Base-by-base conservation (phyloP, 2,329 filamentous ascomycete genomes). In the Xylariomycetidae sp. region DNA sequence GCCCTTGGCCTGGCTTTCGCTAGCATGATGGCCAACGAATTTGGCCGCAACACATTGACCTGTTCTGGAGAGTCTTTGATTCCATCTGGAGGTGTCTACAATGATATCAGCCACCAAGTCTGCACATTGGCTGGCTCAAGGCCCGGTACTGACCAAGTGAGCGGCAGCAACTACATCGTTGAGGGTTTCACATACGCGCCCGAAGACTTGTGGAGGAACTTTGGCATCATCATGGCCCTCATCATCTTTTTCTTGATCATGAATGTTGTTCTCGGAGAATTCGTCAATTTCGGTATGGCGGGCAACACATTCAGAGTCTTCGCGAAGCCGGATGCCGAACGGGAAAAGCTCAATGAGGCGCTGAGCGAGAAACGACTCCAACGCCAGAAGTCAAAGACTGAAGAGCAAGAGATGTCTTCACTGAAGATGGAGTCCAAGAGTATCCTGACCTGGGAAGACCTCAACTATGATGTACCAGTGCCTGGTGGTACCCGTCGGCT, bases 21-120 rank as follows among this genome's bases (percentile, higher is more conserved):
- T 9, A 68, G 79, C 2, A 60, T 95, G 60, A 92, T 94, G 85
- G 77, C 85, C 49, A 95, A 94, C 50, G 88, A 95, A 53, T 94
- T 95, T 50, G 70, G 72, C 22, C 63, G 74, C 9, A 67, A 85
- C 26, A 70, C 80, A 17, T 66, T 94, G 54, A 78, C 72, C 0
- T 95, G 88, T 51, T 76, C 74, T 0, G 66, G 67, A 2, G 69
- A 74, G 27, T 85, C 78, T 0, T 63, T 94, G 4, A 69, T 94
- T 14, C 88, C 88, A 0, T 74, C 67, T 4, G 88, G 87, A 0
- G 67, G 75, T 1, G 75, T 71, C 1, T 94, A 94, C 48, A 67
- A 63, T 38, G 71, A 89, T 40, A 79, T 88, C 50, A 67, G 75
- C 25, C 67, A 89, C 49, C 87, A 92, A 59, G 82, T 87, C 2